A percentile compares a stretch with the other conserved stretches of the same genome.
phyloP scores from a whole-genome alignment of 805 yeast species.

The Zygoascus bituminiphila region DNA sequence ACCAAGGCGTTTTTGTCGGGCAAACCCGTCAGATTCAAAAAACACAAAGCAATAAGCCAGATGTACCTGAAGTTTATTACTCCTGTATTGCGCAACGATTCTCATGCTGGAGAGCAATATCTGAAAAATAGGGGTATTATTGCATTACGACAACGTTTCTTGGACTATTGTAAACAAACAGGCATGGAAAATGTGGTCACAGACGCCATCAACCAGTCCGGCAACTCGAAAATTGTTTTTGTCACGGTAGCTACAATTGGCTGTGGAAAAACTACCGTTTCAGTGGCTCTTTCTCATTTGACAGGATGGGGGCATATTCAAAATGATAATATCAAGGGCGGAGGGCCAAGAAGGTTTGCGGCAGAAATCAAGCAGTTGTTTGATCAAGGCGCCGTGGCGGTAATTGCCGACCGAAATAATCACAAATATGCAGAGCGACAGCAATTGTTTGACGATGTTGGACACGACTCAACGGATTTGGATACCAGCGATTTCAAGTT shows the following conservation, averaged over 20 bases:
- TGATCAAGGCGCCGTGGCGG: conserved; percentile 32
- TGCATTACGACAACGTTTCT: conserved; percentile 56
- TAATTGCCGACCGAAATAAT: conserved; percentile 78
- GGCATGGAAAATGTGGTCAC: conserved; percentile 35
- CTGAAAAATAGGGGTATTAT: conserved; percentile 63
- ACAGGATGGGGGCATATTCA: conserved; percentile 71
- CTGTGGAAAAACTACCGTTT: conserved; percentile 87
- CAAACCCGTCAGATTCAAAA: conserved; percentile 8
- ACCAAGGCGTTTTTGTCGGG: conserved; percentile 49
- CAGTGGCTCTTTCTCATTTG: conserved; percentile 47
- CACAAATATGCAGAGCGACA: conserved; percentile 62
- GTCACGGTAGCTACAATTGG: conserved; percentile 88
- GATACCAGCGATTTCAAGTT: conserved; percentile 42
- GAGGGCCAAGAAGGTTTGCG: conserved; percentile 3
- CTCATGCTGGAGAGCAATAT: conserved; percentile 39
- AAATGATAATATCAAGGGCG: conserved; percentile 50
- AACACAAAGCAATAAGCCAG: conserved; percentile 22
- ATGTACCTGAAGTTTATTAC: conserved; percentile 62
- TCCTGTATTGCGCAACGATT: conserved; percentile 44
- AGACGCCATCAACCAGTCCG: conserved; percentile 24
- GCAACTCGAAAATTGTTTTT: conserved; percentile 38
- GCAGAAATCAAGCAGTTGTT: conserved; percentile 12
- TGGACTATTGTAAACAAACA: conserved; percentile 43
- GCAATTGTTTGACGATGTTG: conserved; percentile 50
- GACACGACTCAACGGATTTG: conserved; percentile 36